Conservation (phyloP, 2,329 filamentous ascomycete genomes). For the Lecanicillium sp. region DNA sequence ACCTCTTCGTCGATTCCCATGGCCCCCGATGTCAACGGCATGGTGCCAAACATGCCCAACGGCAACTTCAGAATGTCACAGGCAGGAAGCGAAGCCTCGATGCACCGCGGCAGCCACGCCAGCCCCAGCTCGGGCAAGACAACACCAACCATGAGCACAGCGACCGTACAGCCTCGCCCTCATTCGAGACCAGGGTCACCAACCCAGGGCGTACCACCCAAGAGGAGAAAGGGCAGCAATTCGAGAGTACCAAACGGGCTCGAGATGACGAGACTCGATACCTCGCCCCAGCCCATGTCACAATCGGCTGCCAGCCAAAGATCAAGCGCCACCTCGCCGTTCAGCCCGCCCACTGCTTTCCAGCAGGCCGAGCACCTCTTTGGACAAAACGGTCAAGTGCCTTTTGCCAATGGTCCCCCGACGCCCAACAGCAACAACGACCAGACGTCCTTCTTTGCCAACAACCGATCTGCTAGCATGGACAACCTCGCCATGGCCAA, state of each 20-base stretch:
- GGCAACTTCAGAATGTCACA: constrained; percentile 50
- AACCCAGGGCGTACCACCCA: constrained; percentile 60
- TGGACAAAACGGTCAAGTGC: constrained; percentile 34
- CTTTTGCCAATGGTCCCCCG: constrained; percentile 52
- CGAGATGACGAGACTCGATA: constrained; percentile 77
- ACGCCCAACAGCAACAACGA: constrained; percentile 62
- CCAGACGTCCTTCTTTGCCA: constrained; percentile 49
- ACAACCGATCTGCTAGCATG: constrained; percentile 55
- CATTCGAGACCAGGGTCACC: constrained; percentile 72
- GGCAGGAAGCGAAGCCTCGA: constrained; percentile 51
- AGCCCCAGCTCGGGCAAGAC: constrained; percentile 27
- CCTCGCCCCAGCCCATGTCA: constrained; percentile 35
- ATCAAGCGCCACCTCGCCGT: constrained; percentile 44
- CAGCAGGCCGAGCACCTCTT: constrained; percentile 41
- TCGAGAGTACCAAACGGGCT: constrained; percentile 67
- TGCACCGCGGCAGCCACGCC: constrained; percentile 41
- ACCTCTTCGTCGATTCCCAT: constrained; percentile 20
- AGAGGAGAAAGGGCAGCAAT: constrained; percentile 76
- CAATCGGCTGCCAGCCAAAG: constrained; percentile 34
- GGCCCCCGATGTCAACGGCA: constrained; percentile 23
- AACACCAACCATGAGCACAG: constrained; percentile 23
- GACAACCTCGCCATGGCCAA: constrained; percentile 59
- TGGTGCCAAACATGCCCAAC: constrained; percentile 29
- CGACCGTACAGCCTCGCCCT: constrained; percentile 24
- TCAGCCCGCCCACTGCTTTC: constrained; percentile 43